Evolutionary conservation across 306 rosid genomes (phyloP), one percentile per base, ranked within the genome.

Genomic region (Adenanthera pavonina): DNA sequence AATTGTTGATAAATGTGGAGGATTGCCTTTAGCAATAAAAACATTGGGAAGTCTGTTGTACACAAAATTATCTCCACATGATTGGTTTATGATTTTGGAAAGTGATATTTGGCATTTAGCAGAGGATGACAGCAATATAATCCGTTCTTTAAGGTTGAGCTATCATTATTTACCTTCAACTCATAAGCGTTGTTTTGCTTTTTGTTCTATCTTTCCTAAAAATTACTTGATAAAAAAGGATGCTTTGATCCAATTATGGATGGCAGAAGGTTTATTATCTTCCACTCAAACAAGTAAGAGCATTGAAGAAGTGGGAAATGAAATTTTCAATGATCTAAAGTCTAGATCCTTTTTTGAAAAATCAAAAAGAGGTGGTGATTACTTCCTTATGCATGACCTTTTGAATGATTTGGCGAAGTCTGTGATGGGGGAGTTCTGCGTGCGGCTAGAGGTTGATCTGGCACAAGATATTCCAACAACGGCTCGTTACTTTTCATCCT

Each of bases 321-420:
- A 36, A 3, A 38, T 57, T 14, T 84, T 84, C 43, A 5, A 79
- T 47, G 81, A 79, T 47, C n/a, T 77, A 15, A 17, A 70, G 5
- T 51, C 30, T 0, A 70, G 82, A 33, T 82, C 69, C 3, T 38
- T 38, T 38, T 38, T 38, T 38, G 41, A 38, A 4, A 2, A 2
- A 38, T 4, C 2, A 4, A n/a, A n/a, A n/a, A 2, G 0, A 2
- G 7, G 61, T 2, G 2, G 41, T 38, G 41, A 38, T 38, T 38
- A 38, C 41, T 41, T 41, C 46, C 3, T 41, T 7, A 41, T 41
- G 46, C 46, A 41, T 41, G 46, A 41, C 6, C 46, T 41, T 41
- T 41, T 41, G 6, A 41, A 5, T 3, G 46, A 41, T 41, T 41
- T 41, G 6, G 46, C 46, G 6, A 41, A 2, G 7, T 41, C 46